Base-by-base conservation (phyloP, 2,329 filamentous ascomycete species). In the Botrytis porri region DNA sequence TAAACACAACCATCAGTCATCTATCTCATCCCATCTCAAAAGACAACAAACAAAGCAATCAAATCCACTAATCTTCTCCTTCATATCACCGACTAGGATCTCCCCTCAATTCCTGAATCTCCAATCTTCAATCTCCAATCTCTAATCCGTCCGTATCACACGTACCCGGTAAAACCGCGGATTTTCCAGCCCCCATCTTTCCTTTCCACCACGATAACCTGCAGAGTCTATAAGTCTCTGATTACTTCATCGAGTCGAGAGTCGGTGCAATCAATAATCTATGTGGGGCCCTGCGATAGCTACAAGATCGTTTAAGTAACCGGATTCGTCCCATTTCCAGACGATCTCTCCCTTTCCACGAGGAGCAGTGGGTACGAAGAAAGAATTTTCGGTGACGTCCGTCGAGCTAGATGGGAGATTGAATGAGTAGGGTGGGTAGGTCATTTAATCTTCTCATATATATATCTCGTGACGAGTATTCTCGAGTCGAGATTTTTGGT, bases 241-340 rank as follows among this genome's bases (percentile, higher is more conserved):
- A 66, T 66, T 54, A 54, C 32, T 54, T 66, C 64, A 66, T 54
- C n/a, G 22, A 66, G 64, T 25, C 25, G 32, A 7, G 22, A 66
- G 64, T 25, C 25, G 32, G 14, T 35, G 18, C 45, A 29, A 51
- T 51, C 43, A 39, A 66, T 66, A 66, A 66, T 54, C 32, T 66
- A 66, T 54, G 45, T 67, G 64, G 64, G 45, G 45, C 45, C 3
- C 9, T 29, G 20, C n/a, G 25, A 67, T 9, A 67, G 25, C 39
- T 20, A 20, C 45, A 51, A 37, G 0, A 39, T 8, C 35, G 10
- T 6, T 8, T 66, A 51, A 10, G 64, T 66, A 66, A 51, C 64
- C 39, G 22, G 8, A 54, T 39, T 29, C 7, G 14, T 66, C 20
- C 45, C 7, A 2, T 12, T 51, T 25, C 43, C 25, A 10, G 64